Evolutionary conservation across 345 rosid species (phyloP).

Genomic region (Streptanthus diversifolius): DNA sequence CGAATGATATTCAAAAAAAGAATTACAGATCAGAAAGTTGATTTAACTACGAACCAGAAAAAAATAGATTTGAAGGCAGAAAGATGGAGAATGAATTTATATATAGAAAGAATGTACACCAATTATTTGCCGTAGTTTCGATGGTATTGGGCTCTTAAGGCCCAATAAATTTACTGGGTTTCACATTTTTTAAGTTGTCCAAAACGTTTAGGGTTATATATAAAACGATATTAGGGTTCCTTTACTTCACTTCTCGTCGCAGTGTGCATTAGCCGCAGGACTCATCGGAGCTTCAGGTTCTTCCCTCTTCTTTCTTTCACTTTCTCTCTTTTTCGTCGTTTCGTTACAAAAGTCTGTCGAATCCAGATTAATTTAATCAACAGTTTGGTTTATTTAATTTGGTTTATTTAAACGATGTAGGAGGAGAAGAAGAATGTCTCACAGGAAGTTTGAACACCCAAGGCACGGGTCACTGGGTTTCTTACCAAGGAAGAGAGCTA

Average conservation of each 20-base stretch:
- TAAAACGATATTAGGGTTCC: background rate
- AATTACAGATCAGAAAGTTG: too few relatives aligned
- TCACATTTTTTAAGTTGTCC: background rate
- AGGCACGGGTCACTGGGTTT: constrained; percentile 90
- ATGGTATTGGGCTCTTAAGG: constrained; percentile 2
- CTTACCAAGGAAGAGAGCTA: constrained; percentile 76
- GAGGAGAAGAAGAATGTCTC: constrained; percentile 53
- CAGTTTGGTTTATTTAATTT: too few relatives aligned
- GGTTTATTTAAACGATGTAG: background rate
- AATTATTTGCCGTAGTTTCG: background rate
- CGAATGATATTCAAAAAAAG: background rate
- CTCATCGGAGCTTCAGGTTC: constrained; percentile 18
- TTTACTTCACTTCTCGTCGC: background rate
- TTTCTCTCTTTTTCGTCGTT: background rate
- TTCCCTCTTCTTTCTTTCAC: background rate
- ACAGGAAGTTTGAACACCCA: constrained; percentile 92
- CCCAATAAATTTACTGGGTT: background rate
- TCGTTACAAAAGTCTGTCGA: too few relatives aligned
- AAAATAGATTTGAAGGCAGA: background rate
- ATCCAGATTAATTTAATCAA: too few relatives aligned
- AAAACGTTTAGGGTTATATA: background rate
- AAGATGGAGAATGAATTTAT: background rate
- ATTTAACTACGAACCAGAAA: too few relatives aligned
- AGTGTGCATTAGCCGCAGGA: constrained; percentile 19
- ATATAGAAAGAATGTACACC: background rate